These are phyloP conservation scores for Suillus variegatus DNA, from an alignment of 768 basidiomycete species.

Conservation along the genomic window DNA sequence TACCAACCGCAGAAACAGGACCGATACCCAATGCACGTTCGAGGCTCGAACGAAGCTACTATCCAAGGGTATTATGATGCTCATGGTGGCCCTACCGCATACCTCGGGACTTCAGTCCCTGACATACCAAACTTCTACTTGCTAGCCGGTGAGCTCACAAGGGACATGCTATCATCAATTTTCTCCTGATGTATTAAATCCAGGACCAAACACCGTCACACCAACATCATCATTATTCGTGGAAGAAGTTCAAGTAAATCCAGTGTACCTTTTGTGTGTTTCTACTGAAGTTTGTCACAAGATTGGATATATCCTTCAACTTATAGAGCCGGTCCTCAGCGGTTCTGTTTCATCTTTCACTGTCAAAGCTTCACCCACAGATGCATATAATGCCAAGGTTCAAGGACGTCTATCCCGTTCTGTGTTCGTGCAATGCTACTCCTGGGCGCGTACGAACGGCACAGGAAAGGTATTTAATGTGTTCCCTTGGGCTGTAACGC, in stretches of 20 bases:
- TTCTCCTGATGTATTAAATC: neutral
- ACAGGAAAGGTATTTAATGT: conserved; percentile 39
- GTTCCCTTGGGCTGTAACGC: conserved; percentile 39
- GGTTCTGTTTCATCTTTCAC: conserved; percentile 24
- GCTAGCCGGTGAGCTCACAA: conserved; percentile 25
- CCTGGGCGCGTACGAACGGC: conserved; percentile 42
- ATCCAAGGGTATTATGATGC: conserved; percentile 29
- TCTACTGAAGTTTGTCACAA: conserved; percentile 8
- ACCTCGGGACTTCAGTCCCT: conserved; percentile 34
- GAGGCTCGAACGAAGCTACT: conserved; percentile 24
- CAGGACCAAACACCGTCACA: conserved; percentile 31
- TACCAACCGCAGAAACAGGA: conserved; percentile 14
- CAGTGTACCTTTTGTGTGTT: neutral
- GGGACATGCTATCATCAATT: neutral
- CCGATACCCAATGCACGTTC: conserved; percentile 22
- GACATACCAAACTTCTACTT: conserved; percentile 40
- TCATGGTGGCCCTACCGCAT: conserved; percentile 35
- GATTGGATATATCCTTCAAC: conserved; percentile 31
- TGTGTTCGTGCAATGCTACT: conserved; percentile 33
- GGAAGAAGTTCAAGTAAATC: conserved; percentile 30
- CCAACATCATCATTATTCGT: conserved; percentile 25
- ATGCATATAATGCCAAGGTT: conserved; percentile 27
- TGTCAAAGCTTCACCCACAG: conserved; percentile 23
- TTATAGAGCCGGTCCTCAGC: conserved; percentile 30
- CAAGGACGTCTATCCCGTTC: conserved; percentile 20